Percentiles rank a stretch among this genome's conserved stretches.
Conservation (phyloP, 768 basidiomycete species). For the Polyporus arcularius region DNA sequence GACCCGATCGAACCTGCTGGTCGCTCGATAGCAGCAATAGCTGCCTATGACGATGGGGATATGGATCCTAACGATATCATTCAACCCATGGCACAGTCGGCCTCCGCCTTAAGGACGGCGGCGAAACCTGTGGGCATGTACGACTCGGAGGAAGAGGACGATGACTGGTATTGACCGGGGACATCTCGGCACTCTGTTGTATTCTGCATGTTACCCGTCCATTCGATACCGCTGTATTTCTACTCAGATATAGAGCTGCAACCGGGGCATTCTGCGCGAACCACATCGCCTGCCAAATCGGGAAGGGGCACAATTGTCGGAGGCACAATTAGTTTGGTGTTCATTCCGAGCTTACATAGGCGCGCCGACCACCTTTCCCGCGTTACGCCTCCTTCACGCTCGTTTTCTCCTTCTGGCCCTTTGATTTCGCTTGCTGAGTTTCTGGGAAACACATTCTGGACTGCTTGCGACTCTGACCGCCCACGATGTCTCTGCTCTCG, state of each 20-base stretch:
- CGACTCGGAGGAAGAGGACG: conserved; percentile 16
- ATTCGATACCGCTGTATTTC: neutral
- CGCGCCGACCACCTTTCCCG: conserved; percentile 9
- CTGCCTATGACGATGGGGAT: conserved; percentile 7
- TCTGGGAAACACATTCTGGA: neutral
- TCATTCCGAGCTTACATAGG: conserved; percentile 4
- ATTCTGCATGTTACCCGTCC: neutral
- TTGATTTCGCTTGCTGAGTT: neutral
- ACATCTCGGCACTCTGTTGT: neutral
- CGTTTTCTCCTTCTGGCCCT: conserved; percentile 5
- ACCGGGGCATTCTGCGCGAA: neutral
- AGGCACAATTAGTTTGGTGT: conserved; percentile 1
- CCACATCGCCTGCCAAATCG: conserved; percentile 17
- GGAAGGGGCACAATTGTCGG: conserved; percentile 13
- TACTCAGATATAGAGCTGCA: neutral
- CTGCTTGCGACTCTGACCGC: neutral
- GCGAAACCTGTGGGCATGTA: neutral
- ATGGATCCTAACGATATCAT: conserved; percentile 22
- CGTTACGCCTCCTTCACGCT: conserved; percentile 18
- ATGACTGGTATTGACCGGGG: neutral
- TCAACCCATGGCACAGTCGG: neutral
- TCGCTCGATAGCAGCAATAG: neutral
- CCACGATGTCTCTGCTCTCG: conserved; percentile 44
- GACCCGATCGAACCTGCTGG: neutral
- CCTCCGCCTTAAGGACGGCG: neutral